These are phyloP conservation scores for Russula emetica DNA, from an alignment of 768 basidiomycete genomes.

Conservation along the genomic window DNA sequence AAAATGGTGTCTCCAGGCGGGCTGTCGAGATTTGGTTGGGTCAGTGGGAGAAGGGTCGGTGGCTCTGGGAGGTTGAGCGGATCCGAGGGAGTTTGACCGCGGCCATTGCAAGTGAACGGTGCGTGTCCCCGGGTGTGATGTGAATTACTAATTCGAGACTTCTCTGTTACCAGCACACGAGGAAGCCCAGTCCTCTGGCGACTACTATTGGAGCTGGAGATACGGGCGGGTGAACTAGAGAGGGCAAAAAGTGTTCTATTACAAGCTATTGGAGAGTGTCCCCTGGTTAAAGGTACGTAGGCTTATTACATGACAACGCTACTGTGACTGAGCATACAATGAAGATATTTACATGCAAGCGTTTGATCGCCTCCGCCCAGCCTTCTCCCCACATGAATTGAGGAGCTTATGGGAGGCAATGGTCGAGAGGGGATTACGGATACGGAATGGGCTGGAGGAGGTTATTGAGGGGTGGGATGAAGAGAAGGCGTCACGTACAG, in stretches of 20 bases:
- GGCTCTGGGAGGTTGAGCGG: conserved; percentile 67
- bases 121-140: conserved; percentile 28
- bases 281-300: conserved; percentile 61
- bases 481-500: conserved; percentile 25
- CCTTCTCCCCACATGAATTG: conserved; percentile 59
- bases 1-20: conserved; percentile 56
- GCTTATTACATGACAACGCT: conserved; percentile 10
- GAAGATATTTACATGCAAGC: conserved; percentile 74
- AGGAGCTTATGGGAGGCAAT: conserved; percentile 62
- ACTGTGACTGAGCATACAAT: conserved; percentile 28
- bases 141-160: conserved; percentile 5
- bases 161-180: conserved; percentile 48
- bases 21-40: conserved; percentile 72
- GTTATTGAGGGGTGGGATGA: conserved; percentile 44
- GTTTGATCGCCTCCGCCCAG: conserved; percentile 63
- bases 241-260: conserved; percentile 70
- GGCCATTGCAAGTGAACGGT: conserved; percentile 69
- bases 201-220: conserved; percentile 73
- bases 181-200: conserved; percentile 67
- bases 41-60: conserved; percentile 71
- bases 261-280: conserved; percentile 70
- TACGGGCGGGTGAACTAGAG: conserved; percentile 51
- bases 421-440: conserved; percentile 68
- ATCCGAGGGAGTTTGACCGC: conserved; percentile 57
- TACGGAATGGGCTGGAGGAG: conserved; percentile 60